phyloP scores from a whole-genome alignment of 495 filamentous ascomycete species.

The Eremomyces bilateralis region DNA sequence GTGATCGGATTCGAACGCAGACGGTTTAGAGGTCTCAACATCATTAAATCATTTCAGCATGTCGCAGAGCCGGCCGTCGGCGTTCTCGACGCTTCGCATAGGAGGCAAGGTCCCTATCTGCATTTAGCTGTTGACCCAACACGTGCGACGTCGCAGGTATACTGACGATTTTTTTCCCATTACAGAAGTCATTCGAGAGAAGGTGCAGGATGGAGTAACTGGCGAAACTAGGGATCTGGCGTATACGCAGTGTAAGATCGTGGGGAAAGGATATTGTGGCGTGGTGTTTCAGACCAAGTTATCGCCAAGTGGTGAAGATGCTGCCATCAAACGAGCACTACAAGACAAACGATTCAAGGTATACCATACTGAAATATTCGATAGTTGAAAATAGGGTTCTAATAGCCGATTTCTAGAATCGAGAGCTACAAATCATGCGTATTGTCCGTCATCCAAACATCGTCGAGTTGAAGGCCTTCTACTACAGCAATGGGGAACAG shows the following conservation, averaged over 20 bases:
- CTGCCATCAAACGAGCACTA: constrained; percentile 93
- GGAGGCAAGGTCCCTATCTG: constrained; percentile 36
- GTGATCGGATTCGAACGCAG: too few species aligned
- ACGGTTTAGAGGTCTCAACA: too few species aligned
- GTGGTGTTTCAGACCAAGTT: constrained; percentile 99
- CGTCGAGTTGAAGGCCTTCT: constrained; percentile 95
- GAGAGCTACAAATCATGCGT: constrained; percentile 97
- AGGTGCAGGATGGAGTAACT: constrained; percentile 93
- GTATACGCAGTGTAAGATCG: constrained; percentile 98
- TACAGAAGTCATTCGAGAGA: constrained; percentile 90
- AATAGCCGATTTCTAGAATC: constrained; percentile 51
- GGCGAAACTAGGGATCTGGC: constrained; percentile 91
- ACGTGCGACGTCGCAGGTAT: not conserved
- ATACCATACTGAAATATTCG: not conserved
- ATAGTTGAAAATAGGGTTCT: not conserved
- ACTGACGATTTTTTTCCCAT: not conserved
- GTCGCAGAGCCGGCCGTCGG: constrained; percentile 54
- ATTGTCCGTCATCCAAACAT: constrained; percentile 98
- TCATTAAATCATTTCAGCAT: too few species aligned
- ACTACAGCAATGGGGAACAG: constrained; percentile 96
- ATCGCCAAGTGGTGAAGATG: constrained; percentile 88
- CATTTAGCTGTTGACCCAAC: not conserved
- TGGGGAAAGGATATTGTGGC: constrained; percentile 97
- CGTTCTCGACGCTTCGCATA: constrained; percentile 61
- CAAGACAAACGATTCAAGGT: constrained; percentile 99